phyloP scores from a whole-genome alignment of 2,329 filamentous ascomycete species.

The Verticillium isaacii region DNA sequence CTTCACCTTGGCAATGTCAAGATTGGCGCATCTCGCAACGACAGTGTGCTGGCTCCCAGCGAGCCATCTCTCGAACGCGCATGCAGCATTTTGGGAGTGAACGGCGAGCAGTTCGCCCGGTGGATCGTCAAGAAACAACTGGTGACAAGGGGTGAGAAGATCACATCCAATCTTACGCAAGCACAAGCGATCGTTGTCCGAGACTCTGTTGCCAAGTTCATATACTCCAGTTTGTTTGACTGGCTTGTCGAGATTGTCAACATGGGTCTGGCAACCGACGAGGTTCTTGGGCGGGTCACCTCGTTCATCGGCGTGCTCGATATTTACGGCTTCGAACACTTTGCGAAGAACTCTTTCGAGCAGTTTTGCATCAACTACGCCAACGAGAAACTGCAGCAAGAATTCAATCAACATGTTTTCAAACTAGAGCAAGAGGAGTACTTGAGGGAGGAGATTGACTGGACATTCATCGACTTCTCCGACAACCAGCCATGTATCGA shows the following conservation, averaged over 20 bases:
- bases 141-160: conserved; percentile 93
- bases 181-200: conserved; percentile 91
- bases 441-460: conserved; percentile 91
- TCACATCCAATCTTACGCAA: conserved; percentile 89
- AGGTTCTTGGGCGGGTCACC: conserved; percentile 73
- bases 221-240: conserved; percentile 97
- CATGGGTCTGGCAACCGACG: conserved; percentile 79
- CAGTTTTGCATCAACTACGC: conserved; percentile 99
- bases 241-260: conserved; percentile 99
- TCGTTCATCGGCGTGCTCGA: conserved; percentile 98
- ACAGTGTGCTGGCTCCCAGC: conserved; percentile 73
- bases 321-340: conserved; percentile 99
- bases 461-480: conserved; percentile 99
- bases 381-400: conserved; percentile 98
- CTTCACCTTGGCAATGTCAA: conserved; percentile 96
- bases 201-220: conserved; percentile 97
- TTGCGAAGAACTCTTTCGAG: conserved; percentile 99
- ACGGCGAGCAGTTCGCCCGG: conserved; percentile 81
- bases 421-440: conserved; percentile 99
- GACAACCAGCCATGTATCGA: conserved; percentile 99
- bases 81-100: conserved; percentile 80
- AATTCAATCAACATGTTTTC: conserved; percentile 99
- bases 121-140: conserved; percentile 99
- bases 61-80: conserved; percentile 82
- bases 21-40: conserved; percentile 83